Evolutionary conservation across 345 rosid species (phyloP), one percentile per base, ranked within the genome.

Genomic region (Acer campestre): DNA sequence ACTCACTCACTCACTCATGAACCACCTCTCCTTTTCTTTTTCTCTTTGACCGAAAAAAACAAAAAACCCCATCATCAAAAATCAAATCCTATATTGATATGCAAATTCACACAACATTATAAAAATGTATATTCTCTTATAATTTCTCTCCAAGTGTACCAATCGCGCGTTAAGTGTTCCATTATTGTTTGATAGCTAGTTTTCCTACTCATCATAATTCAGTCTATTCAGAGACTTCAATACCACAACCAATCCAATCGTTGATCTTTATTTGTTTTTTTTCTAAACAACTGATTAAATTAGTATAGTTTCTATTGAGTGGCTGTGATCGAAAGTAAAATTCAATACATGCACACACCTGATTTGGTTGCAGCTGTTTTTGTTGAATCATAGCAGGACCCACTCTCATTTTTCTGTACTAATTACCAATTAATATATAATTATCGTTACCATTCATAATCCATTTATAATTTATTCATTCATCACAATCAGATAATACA

Each of bases 11-110:
- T 1, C 18, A 3, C 58, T 6, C n/a, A 4, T 49, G 38, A 35
- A 35, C 46, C 10, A 7, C 46, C 46, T 8, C 46, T 42, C 46
- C 46, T 9, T 42, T 9, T 42, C 46, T 16, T 74, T 84, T 78
- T 72, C 6, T 63, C 82, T 85, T 85, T 85, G 88, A 88, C 91
- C 87, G 73, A 44, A 46, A 48, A 59, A 25, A 70, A 77, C 78
- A 68, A 49, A 18, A 51, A 35, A 14, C 68, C 46, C 42, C 27
- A 61, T 18, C 25, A 58, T 58, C 17, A 42, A 56, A 38, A 22
- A 22, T 25, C 22, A 72, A 0, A 65, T 59, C 68, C 62, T 58
- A 58, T 17, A 58, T 58, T 58, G 62, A 58, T 58, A 17, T 58
- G 22, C 62, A 58, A 58, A 7, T 58, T 58, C 17, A 5, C 62